These are phyloP conservation scores for Hippophae gyantsensis DNA, from an alignment of 306 rosid genomes.

Conservation along the genomic window DNA sequence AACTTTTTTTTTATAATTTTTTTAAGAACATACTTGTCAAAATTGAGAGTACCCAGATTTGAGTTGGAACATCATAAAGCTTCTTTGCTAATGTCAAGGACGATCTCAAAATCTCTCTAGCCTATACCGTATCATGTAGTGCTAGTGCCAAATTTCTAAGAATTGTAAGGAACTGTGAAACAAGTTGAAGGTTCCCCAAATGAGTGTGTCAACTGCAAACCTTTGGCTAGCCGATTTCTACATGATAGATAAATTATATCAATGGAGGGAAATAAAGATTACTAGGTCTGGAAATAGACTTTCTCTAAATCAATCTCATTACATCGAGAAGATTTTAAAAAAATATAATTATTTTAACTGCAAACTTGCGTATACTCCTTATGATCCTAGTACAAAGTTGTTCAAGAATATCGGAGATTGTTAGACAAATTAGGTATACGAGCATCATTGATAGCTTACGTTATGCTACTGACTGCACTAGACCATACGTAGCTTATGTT, in stretches of 20 bases:
- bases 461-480: too few species aligned
- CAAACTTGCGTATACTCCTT: too few species aligned
- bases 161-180: slow-evolving; percentile 33
- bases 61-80: slow-evolving; percentile 87
- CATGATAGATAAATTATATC: slow-evolving; percentile 22
- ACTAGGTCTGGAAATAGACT: too few species aligned
- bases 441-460: too few species aligned
- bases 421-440: too few species aligned
- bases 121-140: slow-evolving; percentile 74
- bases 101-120: slow-evolving; percentile 91
- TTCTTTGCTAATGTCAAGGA: slow-evolving; percentile 93
- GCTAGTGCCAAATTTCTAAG: slow-evolving; percentile 17
- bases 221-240: slow-evolving; percentile 91
- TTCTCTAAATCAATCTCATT: too few species aligned
- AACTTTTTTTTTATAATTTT: too few species aligned
- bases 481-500: too few species aligned
- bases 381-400: too few species aligned
- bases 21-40: slow-evolving; percentile 48
- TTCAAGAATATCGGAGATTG: too few species aligned
- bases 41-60: slow-evolving; percentile 90
- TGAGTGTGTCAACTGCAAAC: slow-evolving; percentile 76
- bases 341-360: too few species aligned
- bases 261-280: slow-evolving; percentile 4
- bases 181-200: slow-evolving; percentile 94
- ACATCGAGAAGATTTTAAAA: too few species aligned